Base-by-base conservation (phyloP, 2,329 filamentous ascomycete genomes). In the Fusarium sp. region DNA sequence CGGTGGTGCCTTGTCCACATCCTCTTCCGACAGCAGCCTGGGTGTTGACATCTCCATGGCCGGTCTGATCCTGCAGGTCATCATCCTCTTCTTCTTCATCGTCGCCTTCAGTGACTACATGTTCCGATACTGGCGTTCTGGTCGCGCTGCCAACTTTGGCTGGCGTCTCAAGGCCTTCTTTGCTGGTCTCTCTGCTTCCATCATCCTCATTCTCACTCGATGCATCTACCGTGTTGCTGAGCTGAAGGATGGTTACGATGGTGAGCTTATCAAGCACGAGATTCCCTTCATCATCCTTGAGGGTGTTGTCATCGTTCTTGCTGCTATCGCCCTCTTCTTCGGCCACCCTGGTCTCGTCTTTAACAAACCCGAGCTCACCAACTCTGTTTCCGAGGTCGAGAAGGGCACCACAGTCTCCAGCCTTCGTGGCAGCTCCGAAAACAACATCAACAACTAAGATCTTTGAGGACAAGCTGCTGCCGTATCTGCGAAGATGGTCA, bases 171-270 rank as follows among this genome's bases (percentile, higher is more conserved):
- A 68, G 11, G 42, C 75, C 62, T 91, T 90, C 76, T 79, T 89
- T 50, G 61, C 75, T n/a, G 86, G 84, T 44, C 79, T 90, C 25
- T 74, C 79, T 0, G 72, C 85, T 8, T 83, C 89, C 9, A 87
- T 88, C 31, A 50, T 90, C 6, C 82, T 86, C 49, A 87, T 92
- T 72, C 83, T 91, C 50, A 83, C 86, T 23, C 83, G 90, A 46
- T 90, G 87, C 72, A 83, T 86, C 56, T 91, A 87, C 77, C 86
- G 90, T 64, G 87, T 91, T 34, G 86, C 85, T 5, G 90, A 92
- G 81, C 79, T 92, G 58, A 85, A 83, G 65, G 83, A 89, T 33
- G 90, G 90, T 4, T 92, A 89, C 80, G 40, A 74, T 23, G 88
- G 87, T 1, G 74, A 79, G 1, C 76, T 90, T 66, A 87, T 90